Base-by-base conservation (phyloP, 140 eudicot species). In the Oenanthe javanica region DNA sequence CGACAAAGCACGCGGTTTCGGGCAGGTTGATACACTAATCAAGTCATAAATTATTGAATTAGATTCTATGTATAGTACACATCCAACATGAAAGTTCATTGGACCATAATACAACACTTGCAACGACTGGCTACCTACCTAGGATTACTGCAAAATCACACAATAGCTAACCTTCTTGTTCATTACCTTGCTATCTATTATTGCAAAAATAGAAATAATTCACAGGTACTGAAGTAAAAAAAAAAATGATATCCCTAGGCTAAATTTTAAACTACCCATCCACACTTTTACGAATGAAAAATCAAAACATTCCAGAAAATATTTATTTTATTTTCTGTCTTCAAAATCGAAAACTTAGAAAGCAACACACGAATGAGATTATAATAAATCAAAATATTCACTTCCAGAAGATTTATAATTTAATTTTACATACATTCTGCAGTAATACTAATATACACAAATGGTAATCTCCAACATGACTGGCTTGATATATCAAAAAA, bases 21-120 rank as follows among this genome's bases (percentile, higher is more conserved):
- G 93, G 77, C 82, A 75, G 97, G 96, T 82, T 93, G 98, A 86
- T 91, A 93, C 25, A 83, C 95, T 91, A 81, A 61, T 79, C 75
- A 74, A 21, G 49, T 63, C 72, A 57, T 51, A 23, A 77, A 15
- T 27, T 31, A 40, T 46, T 19, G 14, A 11, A 18, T 72, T 21
- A 72, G 18, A 42, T 71, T 2, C 14, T 11, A 16, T 23, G 3
- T 21, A 31, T 31, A 2, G 31, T 31, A 31, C 21, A 6, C 12
- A 19, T 51, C 11, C 1, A 63, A 71, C 31, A 31, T 31, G 31
- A 23, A 16, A 71, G 27, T 71, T 71, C 76, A 71, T 42, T 31
- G 31, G 31, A 31, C 49, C 27, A 40, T 71, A 43, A 72, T 12
- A 40, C 46, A 67, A 71, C 45, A 21, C 27, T 71, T 16, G 25